Conservation (phyloP, 2,329 filamentous ascomycete species). For the Myriosclerotinia scirpicola region DNA sequence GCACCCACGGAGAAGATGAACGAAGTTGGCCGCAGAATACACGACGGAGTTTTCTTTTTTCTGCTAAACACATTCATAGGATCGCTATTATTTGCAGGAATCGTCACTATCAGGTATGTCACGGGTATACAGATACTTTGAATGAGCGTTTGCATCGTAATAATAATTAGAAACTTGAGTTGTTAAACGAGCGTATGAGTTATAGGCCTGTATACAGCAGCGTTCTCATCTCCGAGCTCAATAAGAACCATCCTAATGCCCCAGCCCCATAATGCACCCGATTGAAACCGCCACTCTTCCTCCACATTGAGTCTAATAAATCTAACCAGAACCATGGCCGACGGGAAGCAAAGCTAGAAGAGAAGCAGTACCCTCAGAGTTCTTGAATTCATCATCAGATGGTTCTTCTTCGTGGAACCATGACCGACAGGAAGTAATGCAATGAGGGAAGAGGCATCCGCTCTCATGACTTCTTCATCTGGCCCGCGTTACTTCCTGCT, state of each 20-base stretch:
- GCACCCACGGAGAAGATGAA: no score
- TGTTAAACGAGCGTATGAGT: conserved; percentile 9
- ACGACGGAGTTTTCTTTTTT: no score
- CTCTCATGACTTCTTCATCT: neutral
- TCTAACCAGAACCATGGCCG: conserved; percentile 3
- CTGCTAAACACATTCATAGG: no score
- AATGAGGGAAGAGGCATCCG: neutral
- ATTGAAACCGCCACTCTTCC: neutral
- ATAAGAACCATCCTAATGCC: neutral
- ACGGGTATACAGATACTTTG: accelerated
- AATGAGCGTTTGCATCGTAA: neutral
- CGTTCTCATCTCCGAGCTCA: conserved; percentile 9
- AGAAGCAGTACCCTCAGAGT: neutral
- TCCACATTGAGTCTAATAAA: neutral
- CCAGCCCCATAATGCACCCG: neutral
- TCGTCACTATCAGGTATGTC: neutral
- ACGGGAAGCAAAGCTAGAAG: conserved; percentile 6
- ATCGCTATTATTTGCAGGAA: no score
- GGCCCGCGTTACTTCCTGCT: no score
- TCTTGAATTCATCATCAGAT: conserved; percentile 4
- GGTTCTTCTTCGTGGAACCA: neutral
- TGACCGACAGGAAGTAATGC: neutral
- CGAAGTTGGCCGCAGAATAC: no score
- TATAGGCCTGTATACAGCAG: conserved; percentile 12
- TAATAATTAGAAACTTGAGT: conserved; percentile 1